Base-by-base conservation (phyloP, 2,329 filamentous ascomycete genomes). In the Neofusicoccum laricinum region DNA sequence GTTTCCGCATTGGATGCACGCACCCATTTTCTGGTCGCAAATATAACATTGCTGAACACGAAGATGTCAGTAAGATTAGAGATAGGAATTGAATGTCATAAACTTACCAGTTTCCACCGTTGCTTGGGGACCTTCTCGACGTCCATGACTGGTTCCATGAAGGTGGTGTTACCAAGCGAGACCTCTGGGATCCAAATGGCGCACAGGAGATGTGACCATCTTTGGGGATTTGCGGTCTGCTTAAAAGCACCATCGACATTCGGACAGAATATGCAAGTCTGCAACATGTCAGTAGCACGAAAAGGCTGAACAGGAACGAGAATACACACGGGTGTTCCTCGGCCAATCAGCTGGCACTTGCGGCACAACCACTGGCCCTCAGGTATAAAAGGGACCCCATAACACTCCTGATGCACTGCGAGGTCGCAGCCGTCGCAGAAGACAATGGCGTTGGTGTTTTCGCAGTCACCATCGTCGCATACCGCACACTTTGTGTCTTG, bases 131-230 rank as follows among this genome's bases (percentile, higher is more conserved):
- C 94, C 77, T 97, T 97, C 75, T 99, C 95, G 40, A 99, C 92
- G 70, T 98, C 95, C 83, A 95, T 96, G 58, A 99, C 93, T 0
- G 95, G 95, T 73, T 99, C 95, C 92, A 98, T 97, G 75, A 98
- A 95, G 7, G 93, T 97, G 67, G 92, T 90, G 73, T 99, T 99
- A 14, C 93, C 95, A 57, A 99, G 86, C 3, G 92, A 94, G 6
- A 98, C 92, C 78, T 99, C 95, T 0, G 95, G 95, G 71, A 99
- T 97, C 95, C 95, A 99, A 81, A 98, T 95, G 36, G 95, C 92
- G 74, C 95, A 99, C 8, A 99, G 86, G 11, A 99, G 80, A 83
- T 99, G 95, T 30, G 94, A 92, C 95, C 95, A 99, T 79, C 96
- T 95, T 2, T 93, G 93, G n/a, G 58, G 46, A 2, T 92, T 91